Base-by-base conservation (phyloP, 257 asterid genomes). In the Buddleja alternifolia region DNA sequence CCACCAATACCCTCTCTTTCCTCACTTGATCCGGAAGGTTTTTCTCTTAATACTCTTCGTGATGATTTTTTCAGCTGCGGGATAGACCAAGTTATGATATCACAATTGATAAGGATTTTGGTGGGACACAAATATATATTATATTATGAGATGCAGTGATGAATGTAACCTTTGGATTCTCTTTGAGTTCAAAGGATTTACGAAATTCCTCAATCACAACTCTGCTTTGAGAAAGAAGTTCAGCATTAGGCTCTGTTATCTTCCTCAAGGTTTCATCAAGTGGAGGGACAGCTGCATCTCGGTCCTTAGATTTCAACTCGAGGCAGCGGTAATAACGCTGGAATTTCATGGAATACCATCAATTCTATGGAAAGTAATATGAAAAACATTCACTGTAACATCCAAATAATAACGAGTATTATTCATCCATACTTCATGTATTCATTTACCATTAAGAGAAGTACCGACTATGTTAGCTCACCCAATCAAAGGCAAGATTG, bases 11-110 rank as follows among this genome's bases (percentile, higher is more conserved):
- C 81, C 57, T 70, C 84, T 73, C 80, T 78, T 60, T 80, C 91
- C 76, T 89, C 95, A 44, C 55, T 81, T 58, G 90, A 90, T 69
- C 92, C 95, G 39, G 92, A 77, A 24, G 90, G 87, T 72, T 85
- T 94, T 39, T 84, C 95, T 75, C 82, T 85, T 25, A 84, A 19
- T 45, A 80, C 77, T 80, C 96, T 86, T 75, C 85, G 79, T 12
- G 87, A 76, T 58, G 97, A 83, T 74, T 94, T 94, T 84, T 89
- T 94, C 74, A 94, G 80, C 99, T 93, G 91, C 74, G 72, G 17
- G 32, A 76, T 62, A 63, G 66, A 72, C 55, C 71, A 71, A 67
- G 70, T 73, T 66, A 55, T 15, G 41, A 67, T 36, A 63, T 39
- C 53, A 66, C 16, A 29, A 71, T 39, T 15, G 36, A 37, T 3